Evolutionary conservation across 2,329 filamentous ascomycete species (phyloP).

Genomic region (Simplicillium aogashimaense): DNA sequence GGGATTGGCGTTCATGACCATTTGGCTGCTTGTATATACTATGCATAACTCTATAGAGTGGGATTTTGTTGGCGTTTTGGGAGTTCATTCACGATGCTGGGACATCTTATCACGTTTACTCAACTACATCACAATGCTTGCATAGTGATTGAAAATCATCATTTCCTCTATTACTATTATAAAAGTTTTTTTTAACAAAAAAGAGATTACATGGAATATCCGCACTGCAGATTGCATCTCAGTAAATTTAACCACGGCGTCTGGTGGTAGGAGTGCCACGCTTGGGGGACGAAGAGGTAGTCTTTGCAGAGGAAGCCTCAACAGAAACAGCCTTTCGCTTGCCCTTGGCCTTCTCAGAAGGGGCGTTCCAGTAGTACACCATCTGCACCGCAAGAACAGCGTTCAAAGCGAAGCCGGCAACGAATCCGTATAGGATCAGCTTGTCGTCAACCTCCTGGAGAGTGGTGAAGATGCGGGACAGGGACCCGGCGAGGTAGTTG

Average conservation of each 20-base stretch:
- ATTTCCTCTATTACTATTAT: too few species aligned
- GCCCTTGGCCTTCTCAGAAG: slow-evolving; percentile 34
- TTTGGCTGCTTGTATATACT: too few species aligned
- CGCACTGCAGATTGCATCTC: too few species aligned
- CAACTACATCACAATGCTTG: too few species aligned
- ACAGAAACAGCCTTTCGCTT: slow-evolving; percentile 27
- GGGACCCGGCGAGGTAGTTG: slow-evolving; percentile 89
- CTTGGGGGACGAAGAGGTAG: slow-evolving; percentile 23
- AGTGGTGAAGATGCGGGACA: slow-evolving; percentile 94
- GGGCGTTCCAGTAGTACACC: slow-evolving; percentile 89
- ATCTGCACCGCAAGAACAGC: slow-evolving; percentile 79
- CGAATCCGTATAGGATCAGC: slow-evolving; percentile 88
- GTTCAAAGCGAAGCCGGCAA: slow-evolving; percentile 87
- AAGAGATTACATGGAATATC: too few species aligned
- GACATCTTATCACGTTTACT: too few species aligned
- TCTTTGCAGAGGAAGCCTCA: slow-evolving; percentile 13
- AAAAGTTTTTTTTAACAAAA: too few species aligned
- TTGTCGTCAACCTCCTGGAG: slow-evolving; percentile 96
- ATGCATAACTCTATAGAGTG: too few species aligned
- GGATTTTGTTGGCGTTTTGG: too few species aligned
- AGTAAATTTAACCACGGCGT: slow-evolving; percentile 25
- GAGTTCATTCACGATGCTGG: too few species aligned
- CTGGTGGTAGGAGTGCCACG: slow-evolving; percentile 31
- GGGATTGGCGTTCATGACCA: too few species aligned
- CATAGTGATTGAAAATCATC: too few species aligned